phyloP scores from a whole-genome alignment of 768 basidiomycete genomes.

The Tricholoma terreum region DNA sequence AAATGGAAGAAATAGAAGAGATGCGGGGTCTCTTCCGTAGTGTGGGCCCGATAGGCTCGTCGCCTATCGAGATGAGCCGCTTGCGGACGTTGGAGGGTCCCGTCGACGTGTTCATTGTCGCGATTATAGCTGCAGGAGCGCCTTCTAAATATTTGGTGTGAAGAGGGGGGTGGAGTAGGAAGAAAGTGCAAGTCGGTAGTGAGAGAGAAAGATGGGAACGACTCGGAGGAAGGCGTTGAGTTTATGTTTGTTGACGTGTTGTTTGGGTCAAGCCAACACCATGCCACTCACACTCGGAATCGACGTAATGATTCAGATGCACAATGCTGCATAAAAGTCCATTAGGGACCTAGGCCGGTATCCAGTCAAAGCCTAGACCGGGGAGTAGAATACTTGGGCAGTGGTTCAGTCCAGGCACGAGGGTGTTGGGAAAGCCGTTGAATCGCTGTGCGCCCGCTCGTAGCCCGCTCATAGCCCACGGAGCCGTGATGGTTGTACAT shows the following conservation, averaged over 20 bases:
- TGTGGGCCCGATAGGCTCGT: conserved; percentile 20
- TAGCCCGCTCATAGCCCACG: too few relatives aligned
- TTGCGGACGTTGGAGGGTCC: conserved; percentile 24
- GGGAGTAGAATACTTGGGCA: too few relatives aligned
- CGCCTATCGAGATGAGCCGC: conserved; percentile 31
- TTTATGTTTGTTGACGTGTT: conserved; percentile 34
- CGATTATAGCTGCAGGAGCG: not conserved
- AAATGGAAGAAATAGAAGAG: conserved; percentile 20
- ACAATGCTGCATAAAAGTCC: too few relatives aligned
- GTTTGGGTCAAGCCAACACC: conserved; percentile 18
- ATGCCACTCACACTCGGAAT: too few relatives aligned
- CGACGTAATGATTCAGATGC: too few relatives aligned
- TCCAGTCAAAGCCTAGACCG: too few relatives aligned
- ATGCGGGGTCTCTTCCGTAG: conserved; percentile 31
- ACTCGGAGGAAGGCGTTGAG: conserved; percentile 3
- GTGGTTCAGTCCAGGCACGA: too few relatives aligned
- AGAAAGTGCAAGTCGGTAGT: conserved; percentile 9
- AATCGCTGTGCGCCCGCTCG: too few relatives aligned
- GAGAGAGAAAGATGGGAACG: conserved; percentile 9
- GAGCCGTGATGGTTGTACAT: too few relatives aligned
- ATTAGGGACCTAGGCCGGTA: too few relatives aligned
- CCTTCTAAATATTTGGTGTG: not conserved
- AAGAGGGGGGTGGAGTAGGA: conserved; percentile 1
- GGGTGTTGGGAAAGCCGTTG: too few relatives aligned
- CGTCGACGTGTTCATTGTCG: conserved; percentile 15